Evolutionary conservation across 257 asterid species (phyloP), one percentile per base, ranked within the genome.

Genomic region (Solanum chilense): DNA sequence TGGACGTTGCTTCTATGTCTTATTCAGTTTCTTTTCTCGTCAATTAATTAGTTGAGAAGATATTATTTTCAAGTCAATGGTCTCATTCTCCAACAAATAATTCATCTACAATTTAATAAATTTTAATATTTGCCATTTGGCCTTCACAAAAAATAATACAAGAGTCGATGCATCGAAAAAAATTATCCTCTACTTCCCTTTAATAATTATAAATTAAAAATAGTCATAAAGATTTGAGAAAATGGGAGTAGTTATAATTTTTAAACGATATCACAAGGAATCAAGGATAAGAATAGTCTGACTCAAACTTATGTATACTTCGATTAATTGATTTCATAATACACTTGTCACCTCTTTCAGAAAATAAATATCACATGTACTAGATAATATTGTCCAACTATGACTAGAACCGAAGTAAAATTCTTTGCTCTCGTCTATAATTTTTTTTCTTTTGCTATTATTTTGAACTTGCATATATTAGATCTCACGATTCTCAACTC

Each of bases 21-120:
- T 80, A 64, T 80, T 33, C 69, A 45, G 41, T 45, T 29, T 47
- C 69, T 80, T 80, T 18, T 80, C 85, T 80, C 49, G 85, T 80
- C 3, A 21, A 71, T 71, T 70, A 70, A 15, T 76, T 76, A 7
- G 60, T 76, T 42, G 37, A 44, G 39, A n/a, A 42, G 62, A 42
- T 41, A 42, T 77, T 44, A 42, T 42, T 58, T 76, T 76, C 5
- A n/a, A n/a, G 39, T 44, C 62, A 77, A 11, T 0, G 0, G 2
- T 73, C 47, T 16, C 16, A 35, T 69, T 69, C 76, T 33, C 25
- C 80, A 73, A 73, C 37, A 68, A 68, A 68, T 68, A 27, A 77
- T 77, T 44, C 37, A 42, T 76, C 37, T 77, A 23, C 37, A 7
- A 31, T n/a, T 42, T 14, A 42, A 44, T 12, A 44, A 77, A 77